Base-by-base conservation (phyloP, 768 basidiomycete genomes). In the Podaxis mareebaensis region DNA sequence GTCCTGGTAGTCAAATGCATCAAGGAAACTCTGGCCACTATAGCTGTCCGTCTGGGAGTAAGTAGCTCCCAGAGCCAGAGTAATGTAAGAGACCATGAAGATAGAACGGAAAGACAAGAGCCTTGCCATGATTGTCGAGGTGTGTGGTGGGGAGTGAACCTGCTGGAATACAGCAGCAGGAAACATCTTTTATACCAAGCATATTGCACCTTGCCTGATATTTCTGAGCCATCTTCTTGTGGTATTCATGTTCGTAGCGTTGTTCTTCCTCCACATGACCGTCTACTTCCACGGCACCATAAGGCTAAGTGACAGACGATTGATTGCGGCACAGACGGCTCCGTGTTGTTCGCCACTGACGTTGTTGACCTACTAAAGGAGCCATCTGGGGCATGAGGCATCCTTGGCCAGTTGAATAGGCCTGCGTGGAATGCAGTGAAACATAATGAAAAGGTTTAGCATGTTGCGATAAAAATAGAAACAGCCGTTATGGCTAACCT, bases 41-140 rank as follows among this genome's bases (percentile, higher is more conserved):
- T 79, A 75, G 61, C 77, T 85, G 59, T 82, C 83, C 26, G 78
- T 73, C 63, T 76, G 72, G 7, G 66, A 61, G 70, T 90, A 89
- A 0, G 76, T 77, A 8, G 78, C 83, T 33, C 78, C 80, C 10
- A 76, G 68, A n/a, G 67, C 77, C n/a, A 56, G 26, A 66, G 49
- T 36, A 46, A 68, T 58, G 46, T 65, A 63, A 61, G 61, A 53
- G 57, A 68, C 30, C 42, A 57, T 54, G 20, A 66, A 64, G 54
- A 73, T 65, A 57, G 66, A 22, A 59, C 65, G 53, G 58, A 69
- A 40, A 39, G 55, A 10, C 24, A 55, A 51, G 36, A 57, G 22
- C 2, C 46, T 28, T 15, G 44, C 12, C 54, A 63, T 56, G 36
- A 20, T 30, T 54, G n/a, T n/a, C n/a, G 33, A 49, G 57, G 28